Conservation (phyloP, 306 rosid species). For the Sphenostylis stenocarpa region DNA sequence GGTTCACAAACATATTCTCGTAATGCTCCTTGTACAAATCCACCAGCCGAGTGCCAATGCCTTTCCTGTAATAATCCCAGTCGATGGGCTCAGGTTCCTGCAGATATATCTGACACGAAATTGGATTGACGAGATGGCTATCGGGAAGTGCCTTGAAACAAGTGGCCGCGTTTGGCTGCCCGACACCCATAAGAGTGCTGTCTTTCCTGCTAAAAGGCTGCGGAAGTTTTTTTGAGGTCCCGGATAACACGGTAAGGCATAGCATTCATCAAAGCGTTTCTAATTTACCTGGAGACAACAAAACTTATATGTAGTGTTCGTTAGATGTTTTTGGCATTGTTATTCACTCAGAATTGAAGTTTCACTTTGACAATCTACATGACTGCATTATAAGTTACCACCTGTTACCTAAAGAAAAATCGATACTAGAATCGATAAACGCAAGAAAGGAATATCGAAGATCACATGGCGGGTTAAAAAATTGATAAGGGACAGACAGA, state of each 20-base stretch:
- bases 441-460: too few species aligned
- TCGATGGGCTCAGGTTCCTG: too few species aligned
- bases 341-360: background rate
- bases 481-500: too few species aligned
- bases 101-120: constrained; percentile 32
- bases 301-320: background rate
- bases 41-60: too few species aligned
- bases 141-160: constrained; percentile 74
- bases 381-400: background rate
- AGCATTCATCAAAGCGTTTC: constrained; percentile 15
- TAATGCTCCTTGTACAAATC: too few species aligned
- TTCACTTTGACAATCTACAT: background rate
- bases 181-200: constrained; percentile 36
- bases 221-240: constrained; percentile 66
- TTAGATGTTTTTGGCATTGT: background rate
- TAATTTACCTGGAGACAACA: background rate
- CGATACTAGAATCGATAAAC: too few species aligned
- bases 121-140: constrained; percentile 65
- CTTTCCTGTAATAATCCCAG: too few species aligned
- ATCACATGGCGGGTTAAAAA: too few species aligned
- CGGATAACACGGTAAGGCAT: constrained; percentile 48
- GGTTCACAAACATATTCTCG: too few species aligned
- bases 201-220: constrained; percentile 65
- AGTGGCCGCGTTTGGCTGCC: constrained; percentile 73
- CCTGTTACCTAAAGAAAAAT: too few species aligned